Evolutionary conservation across 371 early-diverging fungal genomes (phyloP).

Genomic region (Umbelopsis sp.): DNA sequence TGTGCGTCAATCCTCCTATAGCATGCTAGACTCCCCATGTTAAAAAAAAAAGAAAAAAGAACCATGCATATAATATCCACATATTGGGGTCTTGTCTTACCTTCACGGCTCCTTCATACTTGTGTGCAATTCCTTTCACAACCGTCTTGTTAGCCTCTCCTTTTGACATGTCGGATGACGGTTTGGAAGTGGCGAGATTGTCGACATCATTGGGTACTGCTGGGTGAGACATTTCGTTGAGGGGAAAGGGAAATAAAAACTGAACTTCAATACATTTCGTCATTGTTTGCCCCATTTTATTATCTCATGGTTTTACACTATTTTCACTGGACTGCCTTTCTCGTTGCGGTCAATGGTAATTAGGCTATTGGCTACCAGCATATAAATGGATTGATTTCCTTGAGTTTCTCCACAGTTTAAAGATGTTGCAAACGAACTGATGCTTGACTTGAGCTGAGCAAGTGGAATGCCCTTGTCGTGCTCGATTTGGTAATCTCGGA

Average conservation of each 20-base stretch:
- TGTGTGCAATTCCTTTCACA: conserved; percentile 10
- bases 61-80: too few species aligned
- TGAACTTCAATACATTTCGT: not conserved
- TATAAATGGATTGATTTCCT: conserved; percentile 7
- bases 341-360: conserved; percentile 9
- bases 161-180: conserved; percentile 1
- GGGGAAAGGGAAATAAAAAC: not conserved
- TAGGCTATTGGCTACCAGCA: conserved; percentile 8
- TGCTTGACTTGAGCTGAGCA: not conserved
- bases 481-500: not conserved
- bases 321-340: conserved; percentile 14
- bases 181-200: not conserved
- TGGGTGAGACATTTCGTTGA: conserved; percentile 3
- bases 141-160: conserved; percentile 13
- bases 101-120: conserved; percentile 13
- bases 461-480: conserved; percentile 8
- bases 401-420: not conserved
- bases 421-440: not conserved
- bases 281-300: not conserved
- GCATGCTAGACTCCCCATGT: not conserved
- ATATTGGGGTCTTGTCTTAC: not conserved
- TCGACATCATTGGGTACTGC: not conserved
- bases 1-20: not conserved
- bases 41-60: not conserved
- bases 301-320: not conserved